A percentile compares a stretch with the other conserved stretches of the same genome.
These are phyloP conservation scores for Craterostigma plantagineum DNA, from an alignment of 257 asterid species.

Conservation along the genomic window DNA sequence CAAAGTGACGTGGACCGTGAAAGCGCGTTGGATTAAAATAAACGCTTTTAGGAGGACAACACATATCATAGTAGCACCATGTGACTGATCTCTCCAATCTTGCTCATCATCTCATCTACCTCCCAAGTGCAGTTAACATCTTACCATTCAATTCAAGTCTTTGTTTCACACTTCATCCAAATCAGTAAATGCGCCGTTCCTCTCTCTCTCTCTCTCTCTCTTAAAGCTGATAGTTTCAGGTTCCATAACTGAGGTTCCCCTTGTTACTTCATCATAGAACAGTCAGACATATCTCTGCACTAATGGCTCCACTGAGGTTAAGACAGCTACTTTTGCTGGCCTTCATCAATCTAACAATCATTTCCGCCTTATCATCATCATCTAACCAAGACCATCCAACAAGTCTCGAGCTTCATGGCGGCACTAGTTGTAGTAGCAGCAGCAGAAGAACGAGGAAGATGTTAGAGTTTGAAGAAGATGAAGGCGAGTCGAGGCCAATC, in stretches of 20 bases:
- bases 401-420: neutral
- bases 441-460: constrained; percentile 13
- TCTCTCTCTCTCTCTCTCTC: neutral
- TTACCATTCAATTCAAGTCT: neutral
- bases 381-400: constrained; percentile 4
- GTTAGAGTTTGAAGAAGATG: constrained; percentile 21
- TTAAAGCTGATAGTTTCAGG: too few species aligned
- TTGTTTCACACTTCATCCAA: neutral
- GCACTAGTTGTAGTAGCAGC: too few species aligned
- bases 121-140: neutral
- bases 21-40: too few species aligned
- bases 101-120: too few species aligned
- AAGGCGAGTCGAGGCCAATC: constrained; percentile 11
- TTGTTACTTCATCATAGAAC: constrained; percentile 6
- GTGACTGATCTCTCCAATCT: neutral
- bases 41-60: too few species aligned
- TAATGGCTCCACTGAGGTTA: constrained; percentile 40
- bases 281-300: too few species aligned
- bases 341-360: constrained; percentile 25
- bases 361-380: constrained; percentile 13
- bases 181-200: neutral
- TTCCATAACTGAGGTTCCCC: constrained; percentile 9
- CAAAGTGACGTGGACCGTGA: too few species aligned
- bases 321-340: constrained; percentile 25
- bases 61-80: neutral